Base-by-base conservation (phyloP, 805 yeast species). In the Ogataea methylovora region DNA sequence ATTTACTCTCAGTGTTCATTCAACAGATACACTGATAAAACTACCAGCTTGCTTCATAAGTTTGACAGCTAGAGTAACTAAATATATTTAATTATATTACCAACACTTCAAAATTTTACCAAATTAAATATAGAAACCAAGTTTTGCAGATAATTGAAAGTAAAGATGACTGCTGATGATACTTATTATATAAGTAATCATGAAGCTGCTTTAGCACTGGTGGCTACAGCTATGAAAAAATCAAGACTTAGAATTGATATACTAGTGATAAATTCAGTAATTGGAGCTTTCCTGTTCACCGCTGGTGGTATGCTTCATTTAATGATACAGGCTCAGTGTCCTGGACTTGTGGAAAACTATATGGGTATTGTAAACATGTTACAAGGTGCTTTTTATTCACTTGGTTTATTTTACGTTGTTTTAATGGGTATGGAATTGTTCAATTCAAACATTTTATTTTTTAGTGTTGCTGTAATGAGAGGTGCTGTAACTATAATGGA, bases 171-270 rank as follows among this genome's bases (percentile, higher is more conserved):
- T 26, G 33, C 24, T n/a, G 61, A 59, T 46, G 81, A 75, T 44
- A 61, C 71, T 2, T 60, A 66, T 44, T 84, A 81, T 47, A 67
- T 81, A 32, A 75, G 86, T 4, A 84, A 90, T 6, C 78, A 83
- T 57, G 94, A 84, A 47, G 78, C 90, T 3, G 92, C 92, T 0
- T 56, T 84, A 33, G 92, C 94, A 0, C 80, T 82, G 27, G 90
- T 83, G 14, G 94, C 94, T 8, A 84, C 92, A 0, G 67, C 86
- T 3, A 83, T 83, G 92, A 84, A 84, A 55, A 84, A 84, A 49
- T 71, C 88, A 4, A 66, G 94, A 54, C 65, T 81, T 20, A 67
- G 75, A 42, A 44, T 76, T 4, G 79, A 77, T 38, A 67, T 78
- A 1, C 51, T 84, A n/a, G 43, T 74, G 0, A 47, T 82, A 15